Evolutionary conservation across 2,329 filamentous ascomycete genomes (phyloP).

Genomic region (Verticillium albo-atrum): DNA sequence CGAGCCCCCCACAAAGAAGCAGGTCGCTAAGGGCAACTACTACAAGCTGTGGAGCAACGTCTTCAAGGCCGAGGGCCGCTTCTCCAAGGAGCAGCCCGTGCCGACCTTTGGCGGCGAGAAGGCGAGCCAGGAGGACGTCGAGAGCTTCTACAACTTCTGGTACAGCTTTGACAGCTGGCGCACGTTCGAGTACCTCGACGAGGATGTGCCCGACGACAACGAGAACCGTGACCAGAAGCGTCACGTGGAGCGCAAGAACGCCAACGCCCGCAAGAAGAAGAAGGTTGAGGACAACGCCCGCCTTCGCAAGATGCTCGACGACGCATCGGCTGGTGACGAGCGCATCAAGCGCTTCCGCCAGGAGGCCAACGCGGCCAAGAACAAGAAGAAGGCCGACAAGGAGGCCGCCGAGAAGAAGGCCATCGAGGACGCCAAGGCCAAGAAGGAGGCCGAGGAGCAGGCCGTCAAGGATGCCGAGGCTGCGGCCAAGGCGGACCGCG

Average conservation of each 20-base stretch:
- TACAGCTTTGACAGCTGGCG: constrained; percentile 99
- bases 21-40: constrained; percentile 79
- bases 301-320: constrained; percentile 84
- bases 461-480: constrained; percentile 80
- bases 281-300: constrained; percentile 97
- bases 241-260: constrained; percentile 97
- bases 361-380: constrained; percentile 87
- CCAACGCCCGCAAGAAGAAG: constrained; percentile 96
- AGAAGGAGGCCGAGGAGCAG: constrained; percentile 79
- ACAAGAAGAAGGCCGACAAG: constrained; percentile 87
- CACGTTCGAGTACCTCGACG: constrained; percentile 95
- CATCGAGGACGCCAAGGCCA: constrained; percentile 76
- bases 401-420: constrained; percentile 88
- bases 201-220: constrained; percentile 98
- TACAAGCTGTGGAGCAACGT: constrained; percentile 92
- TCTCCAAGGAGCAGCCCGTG: constrained; percentile 87
- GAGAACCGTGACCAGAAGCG: constrained; percentile 99
- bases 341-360: constrained; percentile 97
- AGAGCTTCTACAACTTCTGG: constrained; percentile 99
- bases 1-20: constrained; percentile 89
- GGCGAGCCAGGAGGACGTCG: constrained; percentile 82
- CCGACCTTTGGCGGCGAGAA: constrained; percentile 82
- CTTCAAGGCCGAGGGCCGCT: constrained; percentile 88
- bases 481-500: constrained; percentile 77
- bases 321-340: constrained; percentile 78